These are phyloP conservation scores for Trichoderma guizhouense DNA, from an alignment of 2,329 filamentous ascomycete genomes.

Conservation along the genomic window DNA sequence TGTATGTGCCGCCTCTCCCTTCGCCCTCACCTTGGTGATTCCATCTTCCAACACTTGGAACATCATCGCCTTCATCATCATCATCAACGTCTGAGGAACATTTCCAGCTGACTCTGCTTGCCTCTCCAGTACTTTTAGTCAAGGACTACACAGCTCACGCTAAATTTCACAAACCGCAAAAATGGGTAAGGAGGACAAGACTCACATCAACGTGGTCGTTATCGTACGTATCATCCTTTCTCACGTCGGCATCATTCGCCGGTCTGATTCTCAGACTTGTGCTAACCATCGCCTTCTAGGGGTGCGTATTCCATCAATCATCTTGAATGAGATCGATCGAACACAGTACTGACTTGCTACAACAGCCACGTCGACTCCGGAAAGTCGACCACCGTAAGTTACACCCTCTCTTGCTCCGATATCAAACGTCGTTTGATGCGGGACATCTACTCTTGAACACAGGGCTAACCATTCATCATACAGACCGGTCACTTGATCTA, in stretches of 20 bases:
- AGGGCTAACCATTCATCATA: slow-evolving; percentile 28
- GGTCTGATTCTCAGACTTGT: not conserved
- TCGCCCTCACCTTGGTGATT: not conserved
- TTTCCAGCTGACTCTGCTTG: slow-evolving; percentile 14
- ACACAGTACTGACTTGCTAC: slow-evolving; percentile 25
- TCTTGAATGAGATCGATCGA: slow-evolving; percentile 28
- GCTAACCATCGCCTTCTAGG: slow-evolving; percentile 26
- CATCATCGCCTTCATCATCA: slow-evolving; percentile 7
- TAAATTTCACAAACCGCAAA: slow-evolving; percentile 29
- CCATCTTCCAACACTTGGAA: not conserved
- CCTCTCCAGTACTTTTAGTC: slow-evolving; percentile 14
- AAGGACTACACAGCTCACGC: slow-evolving; percentile 7
- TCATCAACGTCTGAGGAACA: not conserved
- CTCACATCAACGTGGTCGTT: slow-evolving; percentile 96
- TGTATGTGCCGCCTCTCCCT: slow-evolving; percentile 28
- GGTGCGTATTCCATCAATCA: slow-evolving; percentile 25
- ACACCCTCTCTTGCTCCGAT: slow-evolving; percentile 19
- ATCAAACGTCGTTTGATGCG: slow-evolving; percentile 18
- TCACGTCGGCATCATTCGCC: not conserved
- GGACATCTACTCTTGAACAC: not conserved
- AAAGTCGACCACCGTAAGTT: slow-evolving; percentile 94
- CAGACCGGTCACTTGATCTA: slow-evolving; percentile 92
- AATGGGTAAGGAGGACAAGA: slow-evolving; percentile 84
- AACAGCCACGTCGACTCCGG: slow-evolving; percentile 93
- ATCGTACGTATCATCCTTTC: slow-evolving; percentile 54